These are phyloP conservation scores for Phialocephala sp. DNA, from an alignment of 2,329 filamentous ascomycete species.

Conservation along the genomic window DNA sequence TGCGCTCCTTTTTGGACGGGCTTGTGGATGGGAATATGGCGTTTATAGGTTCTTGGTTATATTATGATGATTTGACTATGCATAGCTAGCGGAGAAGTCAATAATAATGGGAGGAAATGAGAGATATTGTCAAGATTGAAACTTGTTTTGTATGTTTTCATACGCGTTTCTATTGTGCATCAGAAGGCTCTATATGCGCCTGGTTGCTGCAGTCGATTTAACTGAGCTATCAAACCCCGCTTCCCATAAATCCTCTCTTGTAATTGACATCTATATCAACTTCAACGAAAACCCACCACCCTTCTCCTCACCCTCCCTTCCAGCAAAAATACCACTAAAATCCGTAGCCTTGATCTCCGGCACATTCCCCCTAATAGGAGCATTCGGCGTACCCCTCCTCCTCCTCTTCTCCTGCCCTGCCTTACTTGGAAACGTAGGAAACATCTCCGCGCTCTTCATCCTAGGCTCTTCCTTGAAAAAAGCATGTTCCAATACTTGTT, in stretches of 20 bases:
- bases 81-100: slow-evolving; percentile 33
- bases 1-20: slow-evolving; percentile 29
- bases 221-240: not conserved
- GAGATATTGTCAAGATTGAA: slow-evolving; percentile 9
- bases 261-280: slow-evolving; percentile 50
- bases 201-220: not conserved
- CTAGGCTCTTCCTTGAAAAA: slow-evolving; percentile 92
- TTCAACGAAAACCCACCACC: slow-evolving; percentile 71
- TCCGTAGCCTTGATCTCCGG: slow-evolving; percentile 60
- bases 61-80: slow-evolving; percentile 20
- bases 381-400: slow-evolving; percentile 76
- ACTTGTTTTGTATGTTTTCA: slow-evolving; percentile 6
- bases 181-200: not conserved
- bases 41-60: slow-evolving; percentile 25
- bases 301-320: slow-evolving; percentile 66
- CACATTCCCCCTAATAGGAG: slow-evolving; percentile 76
- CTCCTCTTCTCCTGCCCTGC: slow-evolving; percentile 87
- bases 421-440: slow-evolving; percentile 95
- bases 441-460: slow-evolving; percentile 89
- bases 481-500: slow-evolving; percentile 75
- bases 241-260: not conserved
- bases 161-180: not conserved
- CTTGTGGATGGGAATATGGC: slow-evolving; percentile 24
- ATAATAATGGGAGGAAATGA: slow-evolving; percentile 19
- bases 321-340: slow-evolving; percentile 74